These are phyloP conservation scores for Pelargonium citronellum DNA, from an alignment of 441 rosid genomes.

Conservation along the genomic window DNA sequence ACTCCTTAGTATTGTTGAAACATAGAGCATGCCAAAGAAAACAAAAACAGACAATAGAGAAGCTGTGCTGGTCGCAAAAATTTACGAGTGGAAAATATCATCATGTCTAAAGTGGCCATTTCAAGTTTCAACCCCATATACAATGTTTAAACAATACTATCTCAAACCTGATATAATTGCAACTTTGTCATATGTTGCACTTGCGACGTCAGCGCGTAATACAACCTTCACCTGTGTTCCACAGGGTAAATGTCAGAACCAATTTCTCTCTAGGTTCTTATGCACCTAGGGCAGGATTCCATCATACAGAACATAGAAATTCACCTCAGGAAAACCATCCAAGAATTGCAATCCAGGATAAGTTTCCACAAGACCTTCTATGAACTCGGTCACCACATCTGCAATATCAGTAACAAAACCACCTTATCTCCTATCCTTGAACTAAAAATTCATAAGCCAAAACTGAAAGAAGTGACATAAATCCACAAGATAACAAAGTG, in stretches of 20 bases:
- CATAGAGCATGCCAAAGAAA: slow-evolving; percentile 2
- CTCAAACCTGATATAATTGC: slow-evolving; percentile 81
- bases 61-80: neutral
- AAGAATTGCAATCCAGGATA: slow-evolving; percentile 79
- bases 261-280: neutral
- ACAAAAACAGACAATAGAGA: neutral
- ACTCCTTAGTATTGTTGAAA: neutral
- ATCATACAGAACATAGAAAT: neutral
- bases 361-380: slow-evolving; percentile 89
- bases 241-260: slow-evolving; percentile 9
- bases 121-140: slow-evolving; percentile 5
- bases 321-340: slow-evolving; percentile 93
- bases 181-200: slow-evolving; percentile 62
- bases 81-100: neutral
- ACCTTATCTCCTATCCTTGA: neutral
- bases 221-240: slow-evolving; percentile 76
- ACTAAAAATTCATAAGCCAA: neutral
- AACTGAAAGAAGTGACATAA: neutral
- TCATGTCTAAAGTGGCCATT: slow-evolving; percentile 2
- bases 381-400: slow-evolving; percentile 91
- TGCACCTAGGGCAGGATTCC: neutral
- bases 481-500: neutral
- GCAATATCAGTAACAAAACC: slow-evolving; percentile 23
- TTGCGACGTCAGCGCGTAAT: slow-evolving; percentile 74
- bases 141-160: slow-evolving; percentile 12